Evolutionary conservation across 106 monocot genomes (phyloP).

Genomic region (Apostasia shenzhenica): DNA sequence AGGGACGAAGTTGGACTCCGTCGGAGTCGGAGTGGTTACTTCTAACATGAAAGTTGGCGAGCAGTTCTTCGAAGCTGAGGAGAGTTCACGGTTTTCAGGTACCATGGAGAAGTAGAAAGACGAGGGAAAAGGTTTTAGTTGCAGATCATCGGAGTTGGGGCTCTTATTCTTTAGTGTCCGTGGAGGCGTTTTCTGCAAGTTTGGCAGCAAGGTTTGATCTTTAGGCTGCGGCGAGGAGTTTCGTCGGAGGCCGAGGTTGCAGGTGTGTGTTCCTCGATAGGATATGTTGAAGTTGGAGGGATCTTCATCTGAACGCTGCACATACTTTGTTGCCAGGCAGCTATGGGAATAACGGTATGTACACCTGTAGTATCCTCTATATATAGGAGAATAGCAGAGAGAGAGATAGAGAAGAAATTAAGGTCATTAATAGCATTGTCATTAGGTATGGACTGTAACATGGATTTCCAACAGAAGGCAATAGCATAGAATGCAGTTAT

Average conservation of each 20-base stretch:
- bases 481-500: no score
- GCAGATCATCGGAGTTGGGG: not conserved
- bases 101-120: conserved; percentile 35
- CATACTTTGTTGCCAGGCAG: conserved; percentile 40
- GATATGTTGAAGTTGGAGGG: conserved; percentile 24
- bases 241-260: not conserved
- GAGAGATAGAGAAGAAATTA: not conserved
- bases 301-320: conserved; percentile 29
- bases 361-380: conserved; percentile 35
- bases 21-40: conserved; percentile 21
- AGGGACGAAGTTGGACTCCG: conserved; percentile 36
- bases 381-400: no score
- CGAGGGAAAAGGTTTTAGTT: conserved; percentile 6
- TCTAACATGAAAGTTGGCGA: conserved; percentile 5
- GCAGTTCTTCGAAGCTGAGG: conserved; percentile 8
- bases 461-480: no score
- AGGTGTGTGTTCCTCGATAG: conserved; percentile 31
- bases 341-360: conserved; percentile 22
- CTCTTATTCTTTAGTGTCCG: not conserved
- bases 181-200: not conserved
- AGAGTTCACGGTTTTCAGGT: conserved; percentile 19
- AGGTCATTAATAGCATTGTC: no score
- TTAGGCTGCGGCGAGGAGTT: not conserved
- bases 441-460: no score
- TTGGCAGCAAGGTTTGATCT: not conserved